Evolutionary conservation across 192 early-diverging fungal genomes (phyloP), one percentile per base, ranked within the genome.

Genomic region (Backusella tarrabulga): DNA sequence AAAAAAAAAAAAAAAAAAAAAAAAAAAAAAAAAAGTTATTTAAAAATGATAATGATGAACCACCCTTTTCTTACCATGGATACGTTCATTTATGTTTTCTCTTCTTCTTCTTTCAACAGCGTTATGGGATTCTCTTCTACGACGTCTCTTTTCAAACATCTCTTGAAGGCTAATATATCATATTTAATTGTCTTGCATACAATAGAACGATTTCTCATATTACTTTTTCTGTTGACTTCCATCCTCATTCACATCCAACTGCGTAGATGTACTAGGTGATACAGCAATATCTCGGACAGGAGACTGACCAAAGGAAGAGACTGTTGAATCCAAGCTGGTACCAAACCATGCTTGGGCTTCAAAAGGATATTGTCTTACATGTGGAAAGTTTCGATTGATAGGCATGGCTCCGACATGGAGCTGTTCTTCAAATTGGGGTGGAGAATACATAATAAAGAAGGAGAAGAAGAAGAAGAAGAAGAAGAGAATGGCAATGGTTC

Each of bases 161-260:
- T 77, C 69, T 41, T 77, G 76, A 35, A 77, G 34, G 19, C 76
- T 77, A n/a, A 35, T 15, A 36, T 34, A 68, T 6, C 19, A 0
- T 52, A 17, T 52, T 52, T 52, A 19, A 4, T 4, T 52, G 2
- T 52, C 6, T 52, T 15, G 14, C 19, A 17, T 12, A 17, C 6
- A 19, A 19, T 52, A 44, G 32, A 44, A 44, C 0, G 42, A 4
- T 54, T n/a, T 54, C 6, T 54, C 8, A 17, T 60, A 21, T 68
- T 68, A 82, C 80, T 82, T 82, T 60, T 74, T 69, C 35, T 82
- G 80, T 32, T 77, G 72, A 21, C 34, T 46, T 56, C 78, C 77
- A 60, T 82, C 80, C 1, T 81, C 80, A 26, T 68, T 67, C 78
- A 78, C 80, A 26, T 68, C 56, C 78, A 78, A 11, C 76, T 69